These are phyloP conservation scores for Pyrus bretschneideri DNA, from an alignment of 306 rosid genomes.

Conservation along the genomic window DNA sequence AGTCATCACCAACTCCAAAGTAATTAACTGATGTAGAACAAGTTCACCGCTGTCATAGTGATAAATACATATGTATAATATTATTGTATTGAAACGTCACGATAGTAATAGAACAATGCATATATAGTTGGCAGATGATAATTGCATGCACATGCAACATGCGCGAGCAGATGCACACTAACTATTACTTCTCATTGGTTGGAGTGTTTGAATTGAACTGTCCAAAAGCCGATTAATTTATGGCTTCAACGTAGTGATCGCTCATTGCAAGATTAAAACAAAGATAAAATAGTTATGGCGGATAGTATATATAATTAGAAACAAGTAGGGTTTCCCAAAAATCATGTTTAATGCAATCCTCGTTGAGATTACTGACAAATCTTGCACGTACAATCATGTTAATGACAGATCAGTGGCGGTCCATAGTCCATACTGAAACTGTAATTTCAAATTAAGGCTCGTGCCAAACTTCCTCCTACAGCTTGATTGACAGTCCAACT, in stretches of 20 bases:
- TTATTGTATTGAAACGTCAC: no score
- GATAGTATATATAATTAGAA: not conserved
- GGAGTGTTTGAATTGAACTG: conserved; percentile 6
- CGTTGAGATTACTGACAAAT: conserved; percentile 11
- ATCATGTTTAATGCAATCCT: not conserved
- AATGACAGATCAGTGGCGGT: not conserved
- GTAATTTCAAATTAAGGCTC: not conserved
- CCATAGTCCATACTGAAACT: not conserved
- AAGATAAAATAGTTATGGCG: not conserved
- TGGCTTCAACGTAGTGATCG: not conserved
- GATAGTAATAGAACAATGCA: not conserved
- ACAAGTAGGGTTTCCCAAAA: not conserved
- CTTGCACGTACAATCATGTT: not conserved
- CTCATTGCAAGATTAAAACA: not conserved
- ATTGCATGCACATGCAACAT: conserved; percentile 18
- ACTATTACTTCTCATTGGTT: not conserved
- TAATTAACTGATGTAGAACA: no score
- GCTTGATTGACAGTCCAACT: not conserved
- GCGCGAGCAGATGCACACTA: not conserved
- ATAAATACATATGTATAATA: no score
- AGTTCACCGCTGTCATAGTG: no score
- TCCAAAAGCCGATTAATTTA: not conserved
- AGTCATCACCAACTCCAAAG: no score
- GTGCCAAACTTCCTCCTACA: not conserved
- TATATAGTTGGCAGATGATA: not conserved